Evolutionary conservation across 1,139 yeast genomes (phyloP), one percentile per base, ranked within the genome.

Genomic region (Magnusiomyces paraingens): DNA sequence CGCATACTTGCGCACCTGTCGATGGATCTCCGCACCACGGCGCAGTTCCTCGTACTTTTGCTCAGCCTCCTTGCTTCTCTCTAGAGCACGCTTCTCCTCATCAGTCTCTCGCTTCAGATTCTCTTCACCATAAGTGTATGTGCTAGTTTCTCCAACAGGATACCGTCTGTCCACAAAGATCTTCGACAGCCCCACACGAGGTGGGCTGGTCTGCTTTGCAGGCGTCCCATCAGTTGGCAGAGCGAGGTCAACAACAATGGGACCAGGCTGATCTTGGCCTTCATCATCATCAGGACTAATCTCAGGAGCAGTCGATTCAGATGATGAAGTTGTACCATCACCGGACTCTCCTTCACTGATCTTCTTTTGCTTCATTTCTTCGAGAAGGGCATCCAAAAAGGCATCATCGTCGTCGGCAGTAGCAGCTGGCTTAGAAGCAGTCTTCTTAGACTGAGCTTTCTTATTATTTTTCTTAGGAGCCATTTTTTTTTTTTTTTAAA

Each of bases 1-100:
- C 1, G 95, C 89, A 68, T 86, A 83, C 59, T 81, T 82, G 64
- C 99, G 82, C 22, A 88, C 97, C 64, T 95, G 79, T 61, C 98
- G 82, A 67, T 93, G 99, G 53, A 90, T 86, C 70, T 93, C 99
- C 0, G 98, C 96, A 48, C 91, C 99, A 67, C 90, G 89, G 64
- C 99, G 82, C 72, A 90, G 84, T 60, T 91, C 97, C 61, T 90
- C 86, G 86, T 95, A 88, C 51, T 73, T 74, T 12, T 18, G n/a
- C 21, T 20, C 35, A 55, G 70, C 73, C 59, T 77, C 74, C 61
- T 80, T 78, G 66, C 83, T 87, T 58, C 90, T 78, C 62, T 86
- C 95, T 63, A 84, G 70, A 62, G 87, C 84, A 61, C 97, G 77
- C 68, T 83, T 80, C 67, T 93, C 99, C 66, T 89, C 97, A 58